These are phyloP conservation scores for Stephania japonica DNA, from an alignment of 164 flowering plant species.

Conservation along the genomic window DNA sequence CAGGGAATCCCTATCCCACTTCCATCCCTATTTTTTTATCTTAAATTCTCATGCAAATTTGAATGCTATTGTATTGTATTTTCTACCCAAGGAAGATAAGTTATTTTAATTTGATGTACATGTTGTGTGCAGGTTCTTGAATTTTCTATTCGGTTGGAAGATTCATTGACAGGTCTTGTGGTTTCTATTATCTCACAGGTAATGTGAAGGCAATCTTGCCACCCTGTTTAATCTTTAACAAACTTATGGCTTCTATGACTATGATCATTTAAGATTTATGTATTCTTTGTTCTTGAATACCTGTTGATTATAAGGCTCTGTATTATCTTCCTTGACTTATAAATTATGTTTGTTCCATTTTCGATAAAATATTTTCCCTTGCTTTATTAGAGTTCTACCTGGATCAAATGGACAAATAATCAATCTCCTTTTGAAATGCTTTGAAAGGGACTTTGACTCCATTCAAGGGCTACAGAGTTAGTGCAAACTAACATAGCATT, in stretches of 20 bases:
- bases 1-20: too few relatives aligned
- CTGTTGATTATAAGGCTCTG: too few relatives aligned
- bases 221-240: not conserved
- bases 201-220: conserved; percentile 6
- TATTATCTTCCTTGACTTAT: not conserved
- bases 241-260: not conserved
- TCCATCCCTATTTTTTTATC: too few relatives aligned
- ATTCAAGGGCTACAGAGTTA: not conserved
- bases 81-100: not conserved
- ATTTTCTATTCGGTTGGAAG: conserved; percentile 45
- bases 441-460: not conserved
- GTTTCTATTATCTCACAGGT: conserved; percentile 67
- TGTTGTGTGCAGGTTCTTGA: conserved; percentile 52
- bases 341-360: not conserved
- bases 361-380: not conserved
- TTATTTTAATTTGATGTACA: not conserved
- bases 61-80: not conserved
- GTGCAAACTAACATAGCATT: not conserved
- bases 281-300: too few relatives aligned
- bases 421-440: not conserved
- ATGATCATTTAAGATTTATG: not conserved
- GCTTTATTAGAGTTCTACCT: not conserved
- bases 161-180: conserved; percentile 53
- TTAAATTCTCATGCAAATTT: not conserved
- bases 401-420: not conserved